These are phyloP conservation scores for Talaromyces sp. DNA, from an alignment of 2,329 filamentous ascomycete genomes.

Conservation along the genomic window DNA sequence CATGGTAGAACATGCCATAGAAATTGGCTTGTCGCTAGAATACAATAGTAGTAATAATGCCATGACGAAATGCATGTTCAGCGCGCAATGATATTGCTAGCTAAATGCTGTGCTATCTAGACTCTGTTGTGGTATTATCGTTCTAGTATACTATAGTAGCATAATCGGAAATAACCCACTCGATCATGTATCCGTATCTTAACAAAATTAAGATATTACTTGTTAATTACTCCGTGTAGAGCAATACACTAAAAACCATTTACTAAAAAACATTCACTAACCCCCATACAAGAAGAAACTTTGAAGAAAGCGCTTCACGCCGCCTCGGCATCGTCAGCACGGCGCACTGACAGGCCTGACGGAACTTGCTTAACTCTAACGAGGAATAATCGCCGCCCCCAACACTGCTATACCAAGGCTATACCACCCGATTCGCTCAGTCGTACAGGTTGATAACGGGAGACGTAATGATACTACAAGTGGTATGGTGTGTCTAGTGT, in stretches of 20 bases:
- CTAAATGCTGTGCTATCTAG: not conserved
- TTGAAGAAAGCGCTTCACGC: too few relatives aligned
- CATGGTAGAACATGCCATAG: not conserved
- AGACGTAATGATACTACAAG: too few relatives aligned
- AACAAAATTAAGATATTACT: not conserved
- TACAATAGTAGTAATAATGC: too few relatives aligned
- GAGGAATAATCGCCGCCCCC: not conserved
- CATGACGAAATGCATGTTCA: not conserved
- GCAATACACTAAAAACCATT: too few relatives aligned
- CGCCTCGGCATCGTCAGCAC: not conserved
- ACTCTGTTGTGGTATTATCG: too few relatives aligned
- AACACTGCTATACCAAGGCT: not conserved
- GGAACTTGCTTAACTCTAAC: not conserved
- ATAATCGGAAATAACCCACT: not conserved
- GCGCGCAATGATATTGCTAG: not conserved
- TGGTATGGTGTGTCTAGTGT: too few relatives aligned
- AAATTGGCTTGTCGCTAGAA: too few relatives aligned
- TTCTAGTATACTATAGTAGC: not conserved
- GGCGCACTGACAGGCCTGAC: not conserved
- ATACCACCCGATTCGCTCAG: not conserved
- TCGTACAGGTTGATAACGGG: not conserved
- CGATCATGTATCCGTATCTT: not conserved
- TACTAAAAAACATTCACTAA: too few relatives aligned
- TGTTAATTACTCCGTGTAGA: not conserved
- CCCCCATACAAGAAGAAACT: too few relatives aligned